Base-by-base conservation (phyloP, 306 rosid species). In the Malus asiatica region DNA sequence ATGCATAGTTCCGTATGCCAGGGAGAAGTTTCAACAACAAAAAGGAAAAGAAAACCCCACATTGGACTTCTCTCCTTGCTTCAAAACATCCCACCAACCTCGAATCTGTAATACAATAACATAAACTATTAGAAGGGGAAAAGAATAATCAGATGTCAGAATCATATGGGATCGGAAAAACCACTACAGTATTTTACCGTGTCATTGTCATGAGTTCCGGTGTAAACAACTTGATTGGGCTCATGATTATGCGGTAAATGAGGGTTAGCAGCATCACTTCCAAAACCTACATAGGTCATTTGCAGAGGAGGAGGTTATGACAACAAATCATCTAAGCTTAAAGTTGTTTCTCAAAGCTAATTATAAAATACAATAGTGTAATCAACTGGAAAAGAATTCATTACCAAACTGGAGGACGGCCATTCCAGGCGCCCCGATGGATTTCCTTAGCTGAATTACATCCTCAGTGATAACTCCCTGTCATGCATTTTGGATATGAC, bases 381-480 rank as follows among this genome's bases (percentile, higher is more conserved):
- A 70, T 77, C 44, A 66, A 79, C 76, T 66, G 45, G 68, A 60
- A 20, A 75, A 68, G 51, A 67, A 82, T 58, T 76, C 62, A 52
- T 75, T 86, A 94, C 97, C 98, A 85, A 94, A 94, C 80, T 94
- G 98, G 61, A 94, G 98, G 70, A 94, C 96, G 22, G 97, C 97
- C 98, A 94, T 91, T 86, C 98, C 98, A 75, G 98, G 96, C 71
- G 98, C 98, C 75, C 90, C 92, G 52, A 94, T 90, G 76, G 91
- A 89, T 82, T 87, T 89, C 83, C 98, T 84, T 63, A 94, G 95
- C 67, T 86, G 84, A 79, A 94, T 90, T 66, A 94, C 97, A 83
- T 94, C 98, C 83, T 94, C 91, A 0, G 97, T 94, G 87, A 94
- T 94, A 81, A 92, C 97, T 52, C 97, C 98, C 98, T 94, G 85